Evolutionary conservation across 2,329 filamentous ascomycete species (phyloP).

Genomic region (Stylonectria norvegica): DNA sequence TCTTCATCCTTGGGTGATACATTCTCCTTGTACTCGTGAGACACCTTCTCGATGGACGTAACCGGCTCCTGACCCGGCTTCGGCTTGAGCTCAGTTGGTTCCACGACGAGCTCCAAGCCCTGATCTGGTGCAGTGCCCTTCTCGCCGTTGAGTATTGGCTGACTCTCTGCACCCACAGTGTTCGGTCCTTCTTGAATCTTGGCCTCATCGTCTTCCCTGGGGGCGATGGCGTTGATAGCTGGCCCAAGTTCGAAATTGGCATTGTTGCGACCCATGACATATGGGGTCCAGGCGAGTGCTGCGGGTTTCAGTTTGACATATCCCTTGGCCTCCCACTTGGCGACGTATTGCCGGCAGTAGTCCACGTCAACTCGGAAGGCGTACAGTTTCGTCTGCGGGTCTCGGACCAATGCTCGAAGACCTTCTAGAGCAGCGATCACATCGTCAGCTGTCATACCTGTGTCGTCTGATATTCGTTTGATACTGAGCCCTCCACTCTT

Average conservation of each 20-base stretch:
- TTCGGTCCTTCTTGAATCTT: conserved; percentile 34
- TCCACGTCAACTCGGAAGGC: conserved; percentile 81
- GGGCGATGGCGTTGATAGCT: conserved; percentile 79
- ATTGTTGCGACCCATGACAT: conserved; percentile 88
- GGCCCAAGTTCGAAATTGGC: conserved; percentile 81
- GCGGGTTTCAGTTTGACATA: conserved; percentile 81
- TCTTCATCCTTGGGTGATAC: conserved; percentile 21
- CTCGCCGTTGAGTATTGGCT: conserved; percentile 24
- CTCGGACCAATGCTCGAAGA: conserved; percentile 80
- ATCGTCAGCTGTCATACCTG: conserved; percentile 93
- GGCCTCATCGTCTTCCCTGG: conserved; percentile 69
- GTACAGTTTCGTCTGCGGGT: conserved; percentile 84
- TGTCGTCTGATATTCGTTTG: conserved; percentile 75
- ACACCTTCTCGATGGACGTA: conserved; percentile 29
- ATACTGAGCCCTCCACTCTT: conserved; percentile 54
- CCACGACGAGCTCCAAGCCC: conserved; percentile 6
- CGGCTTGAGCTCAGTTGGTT: conserved; percentile 17
- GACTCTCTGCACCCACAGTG: conserved; percentile 15
- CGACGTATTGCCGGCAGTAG: conserved; percentile 83
- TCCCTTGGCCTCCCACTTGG: conserved; percentile 83
- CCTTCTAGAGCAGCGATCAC: conserved; percentile 92
- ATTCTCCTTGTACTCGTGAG: conserved; percentile 34
- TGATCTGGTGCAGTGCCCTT: conserved; percentile 8
- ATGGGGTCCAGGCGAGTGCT: conserved; percentile 89
- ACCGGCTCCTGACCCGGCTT: conserved; percentile 27